Evolutionary conservation across 1,139 yeast genomes (phyloP).

Genomic region (Suhomyces bokatorum): DNA sequence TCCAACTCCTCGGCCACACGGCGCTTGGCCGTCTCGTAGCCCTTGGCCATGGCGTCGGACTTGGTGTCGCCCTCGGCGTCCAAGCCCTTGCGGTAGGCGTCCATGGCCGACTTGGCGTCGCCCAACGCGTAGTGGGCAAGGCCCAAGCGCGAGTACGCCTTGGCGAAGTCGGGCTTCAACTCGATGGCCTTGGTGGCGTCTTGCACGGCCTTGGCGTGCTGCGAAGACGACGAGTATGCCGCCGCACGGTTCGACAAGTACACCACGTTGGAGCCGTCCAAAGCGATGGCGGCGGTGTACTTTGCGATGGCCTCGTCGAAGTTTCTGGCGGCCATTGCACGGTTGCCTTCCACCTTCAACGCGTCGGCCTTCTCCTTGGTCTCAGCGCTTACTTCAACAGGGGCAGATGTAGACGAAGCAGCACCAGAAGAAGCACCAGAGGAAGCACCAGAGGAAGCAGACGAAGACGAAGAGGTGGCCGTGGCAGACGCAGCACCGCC

Average conservation of each 20-base stretch:
- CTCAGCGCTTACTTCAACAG: constrained; percentile 47
- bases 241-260: constrained; percentile 95
- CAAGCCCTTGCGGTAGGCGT: constrained; percentile 86
- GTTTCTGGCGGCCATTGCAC: constrained; percentile 80
- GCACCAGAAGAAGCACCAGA: constrained; percentile 21
- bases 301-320: constrained; percentile 69
- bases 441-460: constrained; percentile 15
- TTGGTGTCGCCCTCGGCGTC: constrained; percentile 84
- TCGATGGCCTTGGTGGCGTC: constrained; percentile 85
- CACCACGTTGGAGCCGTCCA: constrained; percentile 67
- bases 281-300: constrained; percentile 80
- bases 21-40: constrained; percentile 88
- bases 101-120: constrained; percentile 83
- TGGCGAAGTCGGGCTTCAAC: constrained; percentile 76
- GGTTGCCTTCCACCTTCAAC: constrained; percentile 87
- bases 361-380: constrained; percentile 74
- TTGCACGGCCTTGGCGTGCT: constrained; percentile 73
- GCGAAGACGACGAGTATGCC: constrained; percentile 77
- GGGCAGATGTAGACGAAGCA: too few species aligned
- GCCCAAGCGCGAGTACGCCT: constrained; percentile 94
- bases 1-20: constrained; percentile 77
- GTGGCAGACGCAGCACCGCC: not conserved
- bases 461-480: constrained; percentile 20
- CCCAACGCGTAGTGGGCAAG: constrained; percentile 90
- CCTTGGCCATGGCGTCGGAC: constrained; percentile 89